Base-by-base conservation (phyloP, 2,329 filamentous ascomycete species). In the Canariomyces notabilis region DNA sequence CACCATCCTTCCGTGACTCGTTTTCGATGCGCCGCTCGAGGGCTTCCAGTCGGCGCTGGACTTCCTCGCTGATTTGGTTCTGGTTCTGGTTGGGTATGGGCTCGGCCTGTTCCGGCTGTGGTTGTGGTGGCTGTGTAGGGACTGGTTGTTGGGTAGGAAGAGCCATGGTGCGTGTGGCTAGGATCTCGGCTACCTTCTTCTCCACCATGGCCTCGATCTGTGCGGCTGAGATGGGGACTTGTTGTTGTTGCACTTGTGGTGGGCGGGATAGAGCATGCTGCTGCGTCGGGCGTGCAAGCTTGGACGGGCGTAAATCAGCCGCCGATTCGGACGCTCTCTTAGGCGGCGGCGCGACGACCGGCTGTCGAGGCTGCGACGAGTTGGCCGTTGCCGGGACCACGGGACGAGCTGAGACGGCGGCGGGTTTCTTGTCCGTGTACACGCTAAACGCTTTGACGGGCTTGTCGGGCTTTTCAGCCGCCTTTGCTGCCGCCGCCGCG, bases 151-250 rank as follows among this genome's bases (percentile, higher is more conserved):
- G n/a, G n/a, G n/a, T n/a, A n/a, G n/a, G n/a, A n/a, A n/a, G n/a
- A n/a, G n/a, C n/a, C n/a, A n/a, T 79, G 1, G 79, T 80, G 43
- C 85, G 80, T n/a, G 84, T 83, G 0, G 90, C 89, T 1, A 97
- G 73, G 29, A 93, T 89, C 67, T 95, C 89, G 49, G 85, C 84
- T 1, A 97, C 87, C 60, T 95, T 95, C 57, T 85, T 87, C 65
- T 95, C 87, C 1, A 97, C 89, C 69, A 96, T 82, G 32, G 89
- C 87, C 63, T 96, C 90, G 50, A 97, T 94, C 42, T 83, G 83
- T 11, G 82, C 84, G 15, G 82, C 78, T 0, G 83, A 85, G 7
- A 88, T 74, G 64, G 71, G 76, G 54, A 65, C 58, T 52, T 44
- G 59, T 35, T 54, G 59, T 54, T 36, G 64, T 57, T 36, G 2